Evolutionary conservation across 116 monocot species (phyloP), one percentile per base, ranked within the genome.

Genomic region (Dioscorea cayenensis): DNA sequence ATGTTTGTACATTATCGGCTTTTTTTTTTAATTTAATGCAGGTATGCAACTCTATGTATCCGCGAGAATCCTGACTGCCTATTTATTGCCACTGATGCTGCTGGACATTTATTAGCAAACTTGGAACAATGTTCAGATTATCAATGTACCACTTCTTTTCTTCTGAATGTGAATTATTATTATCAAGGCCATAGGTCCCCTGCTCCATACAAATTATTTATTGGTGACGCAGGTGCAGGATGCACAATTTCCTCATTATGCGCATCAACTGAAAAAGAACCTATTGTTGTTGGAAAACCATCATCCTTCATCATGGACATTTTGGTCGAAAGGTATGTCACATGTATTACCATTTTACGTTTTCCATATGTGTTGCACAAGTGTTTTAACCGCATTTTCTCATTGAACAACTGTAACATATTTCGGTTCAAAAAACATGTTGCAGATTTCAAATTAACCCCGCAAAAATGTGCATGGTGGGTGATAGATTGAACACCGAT

Each of bases 61-160:
- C 88, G 92, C 60, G 84, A 92, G 79, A 92, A 97, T 55, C 86
- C 92, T 64, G 96, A 90, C 50, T 97, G 96, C 72, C 90, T 97
- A 68, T 97, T 97, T 59, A 85, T 97, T 66, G 96, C 96, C 21
- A 97, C 96, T 37, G 92, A 97, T 83, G 96, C 92, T 83, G 82
- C 96, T 25, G 82, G 81, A 78, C 90, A 86, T 43, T 82, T 92
- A 78, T 67, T 92, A 37, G 84, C 90, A 50, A 83, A 81, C 38
- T 76, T 76, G n/a, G 93, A 97, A 84, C 90, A 97, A 77, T 97
- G 90, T 86, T 90, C 96, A 90, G 96, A 92, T 92, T 71, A 22
- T 71, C 38, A 43, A 63, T n/a, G 20, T 9, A 19, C 5, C 17
- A n/a, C 19, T 55, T 6, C 20, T 28, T 35, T 71, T 58, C 32